Percentiles rank a stretch among this genome's conserved stretches.
Evolutionary conservation across 129 eudicot species (phyloP).

Genomic region (Tagetes patula): DNA sequence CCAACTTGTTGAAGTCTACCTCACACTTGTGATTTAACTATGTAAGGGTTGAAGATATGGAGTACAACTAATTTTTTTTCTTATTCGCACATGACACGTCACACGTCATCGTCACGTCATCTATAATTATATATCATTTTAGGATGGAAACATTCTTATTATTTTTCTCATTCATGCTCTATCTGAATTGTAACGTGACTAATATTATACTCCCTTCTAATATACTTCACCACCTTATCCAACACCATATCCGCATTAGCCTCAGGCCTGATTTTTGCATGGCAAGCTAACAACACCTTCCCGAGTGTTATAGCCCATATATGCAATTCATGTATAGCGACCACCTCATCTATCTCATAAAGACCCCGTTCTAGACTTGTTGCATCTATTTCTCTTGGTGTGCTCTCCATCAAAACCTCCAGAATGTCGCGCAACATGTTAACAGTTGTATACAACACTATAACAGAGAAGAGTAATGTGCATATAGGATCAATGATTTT

Average conservation of each 20-base stretch:
- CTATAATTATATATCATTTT: too few relatives aligned
- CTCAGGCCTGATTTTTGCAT: conserved; percentile 49
- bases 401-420: too few relatives aligned
- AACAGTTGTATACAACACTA: too few relatives aligned
- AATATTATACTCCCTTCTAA: conserved; percentile 53
- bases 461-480: too few relatives aligned
- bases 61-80: too few relatives aligned
- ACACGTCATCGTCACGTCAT: too few relatives aligned
- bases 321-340: conserved; percentile 60
- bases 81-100: too few relatives aligned
- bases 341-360: conserved; percentile 52
- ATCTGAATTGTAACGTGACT: conserved; percentile 66
- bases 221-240: conserved; percentile 56
- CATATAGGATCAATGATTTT: conserved; percentile 11
- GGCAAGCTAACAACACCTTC: conserved; percentile 54
- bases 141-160: too few relatives aligned
- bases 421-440: too few relatives aligned
- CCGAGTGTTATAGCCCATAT: conserved; percentile 67
- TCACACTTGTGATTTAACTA: too few relatives aligned
- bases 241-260: conserved; percentile 60
- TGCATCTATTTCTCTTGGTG: conserved; percentile 51
- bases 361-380: conserved; percentile 51
- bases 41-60: too few relatives aligned
- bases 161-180: conserved; percentile 40
- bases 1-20: too few relatives aligned